A percentile compares a stretch with the other conserved stretches of the same genome.
phyloP scores from a whole-genome alignment of 495 filamentous ascomycete genomes.

The Penicillium malachiteum region DNA sequence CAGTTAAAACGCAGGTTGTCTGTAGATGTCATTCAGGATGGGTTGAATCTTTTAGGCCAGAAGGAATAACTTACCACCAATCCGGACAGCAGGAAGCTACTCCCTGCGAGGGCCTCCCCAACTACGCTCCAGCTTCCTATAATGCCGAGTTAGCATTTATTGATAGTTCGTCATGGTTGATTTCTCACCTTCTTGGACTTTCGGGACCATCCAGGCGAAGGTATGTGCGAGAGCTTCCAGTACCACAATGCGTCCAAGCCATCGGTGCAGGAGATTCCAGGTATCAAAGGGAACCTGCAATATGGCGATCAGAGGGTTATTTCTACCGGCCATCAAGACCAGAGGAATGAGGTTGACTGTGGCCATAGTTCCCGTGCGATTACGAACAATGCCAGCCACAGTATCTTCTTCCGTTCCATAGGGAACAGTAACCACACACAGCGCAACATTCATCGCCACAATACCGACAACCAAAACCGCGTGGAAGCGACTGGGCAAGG shows the following conservation, averaged over 20 bases:
- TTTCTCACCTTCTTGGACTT: constrained; percentile 54
- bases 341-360: constrained; percentile 79
- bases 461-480: constrained; percentile 68
- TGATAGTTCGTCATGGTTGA: background rate
- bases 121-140: constrained; percentile 61
- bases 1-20: constrained; percentile 49
- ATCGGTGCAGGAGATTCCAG: constrained; percentile 79
- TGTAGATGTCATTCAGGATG: constrained; percentile 19
- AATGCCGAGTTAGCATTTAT: constrained; percentile 10
- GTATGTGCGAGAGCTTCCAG: constrained; percentile 64
- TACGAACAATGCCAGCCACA: constrained; percentile 59
- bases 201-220: constrained; percentile 63
- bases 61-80: constrained; percentile 44
- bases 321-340: constrained; percentile 64
- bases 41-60: background rate
- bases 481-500: constrained; percentile 82
- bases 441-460: constrained; percentile 71
- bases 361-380: constrained; percentile 73
- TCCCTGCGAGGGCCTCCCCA: constrained; percentile 40
- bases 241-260: constrained; percentile 72
- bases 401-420: constrained; percentile 43
- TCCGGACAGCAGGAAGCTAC: constrained; percentile 58
- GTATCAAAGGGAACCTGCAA: constrained; percentile 70
- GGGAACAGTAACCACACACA: constrained; percentile 71
- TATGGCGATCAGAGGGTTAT: constrained; percentile 65